phyloP scores from a whole-genome alignment of 108 stramenopile genomes.

The Parietichytrium sp. region DNA sequence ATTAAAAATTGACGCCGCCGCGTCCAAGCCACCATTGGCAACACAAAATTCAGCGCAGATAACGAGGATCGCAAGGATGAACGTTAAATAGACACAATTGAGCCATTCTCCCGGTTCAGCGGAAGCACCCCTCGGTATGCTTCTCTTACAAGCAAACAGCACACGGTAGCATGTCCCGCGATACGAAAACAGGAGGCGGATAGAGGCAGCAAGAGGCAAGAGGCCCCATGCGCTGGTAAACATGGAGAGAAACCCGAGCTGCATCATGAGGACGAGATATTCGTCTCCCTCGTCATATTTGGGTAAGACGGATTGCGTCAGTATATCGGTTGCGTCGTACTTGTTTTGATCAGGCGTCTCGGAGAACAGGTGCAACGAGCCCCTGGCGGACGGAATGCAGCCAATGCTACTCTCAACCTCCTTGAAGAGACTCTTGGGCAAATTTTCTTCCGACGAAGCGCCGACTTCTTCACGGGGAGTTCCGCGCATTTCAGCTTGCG shows the following conservation, averaged over 20 bases:
- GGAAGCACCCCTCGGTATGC: not conserved
- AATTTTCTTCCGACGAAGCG: too few species aligned
- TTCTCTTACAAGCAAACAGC: slow-evolving; percentile 15
- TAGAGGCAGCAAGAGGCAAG: slow-evolving; percentile 12
- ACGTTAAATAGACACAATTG: not conserved
- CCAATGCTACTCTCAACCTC: too few species aligned
- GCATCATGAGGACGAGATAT: not conserved
- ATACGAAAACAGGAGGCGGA: not conserved
- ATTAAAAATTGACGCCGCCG: not conserved
- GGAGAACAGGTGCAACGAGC: not conserved
- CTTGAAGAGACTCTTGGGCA: too few species aligned
- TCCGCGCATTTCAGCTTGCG: not conserved
- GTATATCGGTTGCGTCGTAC: not conserved
- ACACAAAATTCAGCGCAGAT: not conserved
- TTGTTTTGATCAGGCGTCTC: not conserved
- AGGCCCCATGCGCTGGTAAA: slow-evolving; percentile 33
- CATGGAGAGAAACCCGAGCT: slow-evolving; percentile 24
- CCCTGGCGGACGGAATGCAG: too few species aligned
- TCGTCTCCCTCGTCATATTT: not conserved
- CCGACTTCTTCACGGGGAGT: not conserved
- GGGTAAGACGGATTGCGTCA: not conserved
- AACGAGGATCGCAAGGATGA: not conserved
- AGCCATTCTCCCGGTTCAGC: slow-evolving; percentile 16
- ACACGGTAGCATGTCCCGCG: slow-evolving; percentile 30
- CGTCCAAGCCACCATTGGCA: not conserved